Evolutionary conservation across 495 filamentous ascomycete species (phyloP), one percentile per base, ranked within the genome.

Genomic region (Xylona heveae): DNA sequence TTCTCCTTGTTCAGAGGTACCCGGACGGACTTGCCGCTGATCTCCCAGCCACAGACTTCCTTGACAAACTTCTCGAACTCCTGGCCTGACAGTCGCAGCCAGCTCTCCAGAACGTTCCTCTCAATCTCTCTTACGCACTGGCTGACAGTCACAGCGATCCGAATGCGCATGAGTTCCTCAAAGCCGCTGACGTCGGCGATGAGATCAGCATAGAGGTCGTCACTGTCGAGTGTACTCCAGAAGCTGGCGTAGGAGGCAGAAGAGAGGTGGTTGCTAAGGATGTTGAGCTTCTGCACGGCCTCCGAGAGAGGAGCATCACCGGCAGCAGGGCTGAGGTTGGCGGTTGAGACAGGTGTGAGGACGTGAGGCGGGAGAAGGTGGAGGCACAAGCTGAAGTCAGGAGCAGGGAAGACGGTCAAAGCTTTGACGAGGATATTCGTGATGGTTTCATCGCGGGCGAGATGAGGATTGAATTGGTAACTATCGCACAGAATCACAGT

Each of bases 381-480:
- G 28, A 95, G 72, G 47, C 74, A 78, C 42, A 94, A 80, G 42
- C 72, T 69, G 74, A 94, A 95, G 59, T 93, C 84, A 13, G 88
- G 78, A 7, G 79, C 77, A 42, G 90, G 90, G 69, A 99, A 95
- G 55, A 92, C 78, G 42, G 85, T 93, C 46, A 99, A 71, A 36
- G 83, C 69, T 68, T 95, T 95, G 58, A 85, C 79, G 52, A 99
- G 81, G 68, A 94, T 75, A 64, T 94, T 94, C 64, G 90, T 94
- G 50, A 82, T 80, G 45, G 78, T 80, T 58, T 99, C 90, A 45
- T 92, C 75, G 54, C 83, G 82, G 55, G 82, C 71, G 43, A 93
- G 83, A 67, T 94, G 83, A 14, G 88, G 85, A 68, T 99, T 99
- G 66, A 99, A 93, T 62, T 99, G 90, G 71, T 95, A 99, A 37